Evolutionary conservation across 2,329 filamentous ascomycete species (phyloP).

Genomic region (Fusarium humuli): DNA sequence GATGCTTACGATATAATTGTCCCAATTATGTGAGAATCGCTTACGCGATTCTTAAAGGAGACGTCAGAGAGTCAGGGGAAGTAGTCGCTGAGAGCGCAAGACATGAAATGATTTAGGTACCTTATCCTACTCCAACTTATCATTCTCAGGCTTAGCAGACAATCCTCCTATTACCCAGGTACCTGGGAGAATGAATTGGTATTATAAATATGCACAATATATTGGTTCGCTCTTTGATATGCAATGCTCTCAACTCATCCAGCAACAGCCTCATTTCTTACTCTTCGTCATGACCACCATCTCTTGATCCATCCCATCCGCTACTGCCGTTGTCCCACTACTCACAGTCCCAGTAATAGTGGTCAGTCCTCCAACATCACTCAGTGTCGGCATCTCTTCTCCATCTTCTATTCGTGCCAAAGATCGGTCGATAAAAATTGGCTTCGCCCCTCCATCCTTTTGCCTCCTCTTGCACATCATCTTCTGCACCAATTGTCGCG

Average conservation of each 20-base stretch:
- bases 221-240: not conserved
- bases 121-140: no score
- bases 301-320: not conserved
- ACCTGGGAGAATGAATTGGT: no score
- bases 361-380: not conserved
- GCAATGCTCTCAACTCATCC: not conserved
- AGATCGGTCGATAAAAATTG: not conserved
- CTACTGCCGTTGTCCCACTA: not conserved
- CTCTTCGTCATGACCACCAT: not conserved
- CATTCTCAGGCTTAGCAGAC: no score
- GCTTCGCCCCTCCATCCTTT: accelerated
- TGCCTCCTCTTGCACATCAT: not conserved
- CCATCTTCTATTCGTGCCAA: not conserved
- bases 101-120: no score
- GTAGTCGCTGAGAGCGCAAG: no score
- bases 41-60: no score
- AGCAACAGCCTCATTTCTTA: accelerated
- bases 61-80: no score
- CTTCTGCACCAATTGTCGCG: not conserved
- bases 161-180: no score
- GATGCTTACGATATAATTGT: no score
- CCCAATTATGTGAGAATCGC: no score
- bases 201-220: not conserved
- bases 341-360: not conserved
- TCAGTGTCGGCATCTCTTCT: not conserved